Conservation (phyloP, 805 yeast species). For the Nakazawaea sp. region DNA sequence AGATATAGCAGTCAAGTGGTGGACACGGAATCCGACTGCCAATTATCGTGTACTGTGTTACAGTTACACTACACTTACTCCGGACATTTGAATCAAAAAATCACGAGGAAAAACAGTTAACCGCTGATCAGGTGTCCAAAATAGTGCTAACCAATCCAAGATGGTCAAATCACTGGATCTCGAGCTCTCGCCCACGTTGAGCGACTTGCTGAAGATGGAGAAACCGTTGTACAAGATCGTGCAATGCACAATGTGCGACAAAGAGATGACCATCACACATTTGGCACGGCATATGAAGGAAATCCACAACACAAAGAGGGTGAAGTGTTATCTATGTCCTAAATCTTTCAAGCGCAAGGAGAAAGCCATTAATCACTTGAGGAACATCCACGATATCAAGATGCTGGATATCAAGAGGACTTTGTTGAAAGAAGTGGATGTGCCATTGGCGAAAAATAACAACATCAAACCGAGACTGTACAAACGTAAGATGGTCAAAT, state of each 20-base stretch:
- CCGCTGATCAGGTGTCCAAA: no score
- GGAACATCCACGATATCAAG: conserved; percentile 10
- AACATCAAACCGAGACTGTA: conserved; percentile 10
- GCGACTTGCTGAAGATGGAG: conserved; percentile 5
- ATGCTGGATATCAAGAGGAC: conserved; percentile 11
- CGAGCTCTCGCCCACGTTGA: no score
- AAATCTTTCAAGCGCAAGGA: conserved; percentile 12
- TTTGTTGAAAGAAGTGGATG: conserved; percentile 10
- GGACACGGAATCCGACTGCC: background rate
- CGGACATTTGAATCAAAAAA: no score
- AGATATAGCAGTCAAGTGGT: background rate
- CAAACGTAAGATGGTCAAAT: conserved; percentile 10
- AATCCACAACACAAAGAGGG: conserved; percentile 10
- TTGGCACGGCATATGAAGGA: conserved; percentile 12
- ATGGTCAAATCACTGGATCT: no score
- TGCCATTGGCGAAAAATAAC: conserved; percentile 8
- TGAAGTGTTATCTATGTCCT: conserved; percentile 11
- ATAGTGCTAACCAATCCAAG: no score
- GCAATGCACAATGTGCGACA: conserved; percentile 10
- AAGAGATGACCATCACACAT: conserved; percentile 12
- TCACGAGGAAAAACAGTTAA: no score
- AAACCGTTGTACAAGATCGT: conserved; percentile 12
- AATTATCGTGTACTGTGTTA: no score
- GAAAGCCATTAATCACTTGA: conserved; percentile 11
- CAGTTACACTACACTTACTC: no score